Percentiles rank a stretch among this genome's conserved stretches.
These are phyloP conservation scores for Venturia pyrina DNA, from an alignment of 2,329 filamentous ascomycete species.

Conservation along the genomic window DNA sequence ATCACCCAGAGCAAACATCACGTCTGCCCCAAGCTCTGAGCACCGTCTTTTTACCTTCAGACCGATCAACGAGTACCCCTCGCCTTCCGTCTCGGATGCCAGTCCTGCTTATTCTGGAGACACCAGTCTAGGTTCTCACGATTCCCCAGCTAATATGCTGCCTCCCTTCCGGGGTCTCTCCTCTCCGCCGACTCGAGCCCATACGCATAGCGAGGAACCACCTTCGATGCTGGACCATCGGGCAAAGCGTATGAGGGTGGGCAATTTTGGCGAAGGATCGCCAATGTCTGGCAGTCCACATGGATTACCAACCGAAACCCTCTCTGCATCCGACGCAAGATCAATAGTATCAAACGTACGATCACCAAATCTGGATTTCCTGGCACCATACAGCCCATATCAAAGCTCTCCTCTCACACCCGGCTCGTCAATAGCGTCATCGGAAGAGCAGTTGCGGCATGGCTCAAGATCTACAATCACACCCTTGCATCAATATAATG, in stretches of 20 bases:
- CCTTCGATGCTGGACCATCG: constrained; percentile 20
- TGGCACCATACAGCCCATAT: constrained; percentile 30
- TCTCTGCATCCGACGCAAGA: constrained; percentile 6
- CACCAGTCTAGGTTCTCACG: not conserved
- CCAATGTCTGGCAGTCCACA: not conserved
- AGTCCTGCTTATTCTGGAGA: constrained; percentile 7
- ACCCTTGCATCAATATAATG: constrained; percentile 14
- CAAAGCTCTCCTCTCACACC: constrained; percentile 36
- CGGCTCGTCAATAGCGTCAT: constrained; percentile 26
- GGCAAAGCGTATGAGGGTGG: constrained; percentile 26
- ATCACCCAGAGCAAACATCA: constrained; percentile 1
- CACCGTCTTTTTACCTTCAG: not conserved
- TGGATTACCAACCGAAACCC: not conserved
- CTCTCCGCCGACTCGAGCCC: not conserved
- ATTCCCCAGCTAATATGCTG: constrained; percentile 11
- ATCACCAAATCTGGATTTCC: constrained; percentile 23
- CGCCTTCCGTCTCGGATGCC: not conserved
- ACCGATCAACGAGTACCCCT: constrained; percentile 5
- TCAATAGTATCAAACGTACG: constrained; percentile 20
- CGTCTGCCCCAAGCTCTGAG: constrained; percentile 3
- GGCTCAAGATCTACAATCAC: not conserved
- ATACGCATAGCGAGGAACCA: constrained; percentile 10
- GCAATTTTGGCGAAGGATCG: constrained; percentile 15
- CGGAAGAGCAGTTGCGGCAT: constrained; percentile 24
- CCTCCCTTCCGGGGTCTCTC: constrained; percentile 5